Base-by-base conservation (phyloP, 1,284 basidiomycete species). In the Boletus sp. region DNA sequence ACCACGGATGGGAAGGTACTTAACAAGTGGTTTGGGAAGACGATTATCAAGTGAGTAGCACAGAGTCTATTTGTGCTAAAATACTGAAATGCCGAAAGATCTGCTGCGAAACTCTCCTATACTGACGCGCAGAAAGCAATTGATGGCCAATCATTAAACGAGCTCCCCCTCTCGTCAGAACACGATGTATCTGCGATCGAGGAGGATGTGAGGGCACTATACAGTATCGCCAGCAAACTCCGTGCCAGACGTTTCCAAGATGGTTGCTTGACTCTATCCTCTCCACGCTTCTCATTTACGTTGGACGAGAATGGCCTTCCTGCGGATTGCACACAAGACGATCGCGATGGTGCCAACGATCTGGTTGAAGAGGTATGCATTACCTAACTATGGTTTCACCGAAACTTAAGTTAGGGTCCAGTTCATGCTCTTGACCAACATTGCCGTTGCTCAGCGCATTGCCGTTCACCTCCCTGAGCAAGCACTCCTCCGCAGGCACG, bases 401-500 rank as follows among this genome's bases (percentile, higher is more conserved):
- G 47, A 47, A 50, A 37, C 55, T 66, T 44, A 60, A 52, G 33
- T 25, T 33, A 33, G 60, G 21, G 61, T 51, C 51, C 58, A 95
- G 91, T 96, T 97, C 78, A 98, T 98, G 94, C 78, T 99, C 10
- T 81, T 95, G 60, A 89, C 93, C 64, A 99, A 99, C 74, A 88
- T 89, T 44, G 82, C 94, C 10, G 92, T 97, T 37, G 95, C 97
- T 9, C 93, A 95, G 71, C 90, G 96, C 71, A 89, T 98, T 67
- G 97, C 95, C 27, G 90, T 95, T 40, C 90, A 95, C 65, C 83
- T 98, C 47, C 95, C 97, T 40, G 97, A 99, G 72, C 94, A 98
- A 74, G 93, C 97, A 23, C 83, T 99, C 35, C 86, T 99, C 49
- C 89, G 96, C 61, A 91, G 97, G 57, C 96, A 99, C 71, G 97